These are phyloP conservation scores for Ramaria sp. DNA, from an alignment of 768 basidiomycete species.

Conservation along the genomic window DNA sequence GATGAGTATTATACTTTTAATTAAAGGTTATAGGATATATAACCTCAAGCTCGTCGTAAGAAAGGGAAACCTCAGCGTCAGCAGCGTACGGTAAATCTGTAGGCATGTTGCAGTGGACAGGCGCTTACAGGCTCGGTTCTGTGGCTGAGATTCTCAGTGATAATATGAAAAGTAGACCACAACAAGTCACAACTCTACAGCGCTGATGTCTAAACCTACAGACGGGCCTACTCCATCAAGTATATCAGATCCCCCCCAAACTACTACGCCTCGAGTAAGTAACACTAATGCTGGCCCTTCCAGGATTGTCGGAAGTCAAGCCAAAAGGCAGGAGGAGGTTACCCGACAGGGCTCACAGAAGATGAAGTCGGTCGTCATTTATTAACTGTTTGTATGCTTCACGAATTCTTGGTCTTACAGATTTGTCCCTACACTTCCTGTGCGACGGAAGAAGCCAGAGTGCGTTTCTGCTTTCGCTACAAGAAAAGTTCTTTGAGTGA, in stretches of 20 bases:
- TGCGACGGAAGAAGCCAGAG: constrained; percentile 66
- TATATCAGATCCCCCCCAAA: not conserved
- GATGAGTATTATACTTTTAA: not conserved
- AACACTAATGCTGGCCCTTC: constrained; percentile 12
- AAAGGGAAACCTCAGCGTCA: constrained; percentile 81
- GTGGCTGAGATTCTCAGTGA: no score
- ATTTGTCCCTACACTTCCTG: constrained; percentile 67
- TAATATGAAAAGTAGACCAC: no score
- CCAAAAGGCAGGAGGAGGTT: constrained; percentile 57
- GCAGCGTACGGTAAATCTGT: constrained; percentile 93
- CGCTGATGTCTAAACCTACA: not conserved
- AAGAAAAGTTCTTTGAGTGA: constrained; percentile 5
- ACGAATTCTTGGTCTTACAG: not conserved
- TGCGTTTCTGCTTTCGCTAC: constrained; percentile 28
- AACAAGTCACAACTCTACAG: no score
- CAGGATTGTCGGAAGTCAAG: constrained; percentile 69
- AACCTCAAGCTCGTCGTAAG: constrained; percentile 87
- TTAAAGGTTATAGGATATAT: constrained; percentile 6
- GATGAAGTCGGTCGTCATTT: constrained; percentile 32
- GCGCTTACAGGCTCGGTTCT: not conserved
- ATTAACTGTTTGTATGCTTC: not conserved
- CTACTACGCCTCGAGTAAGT: not conserved
- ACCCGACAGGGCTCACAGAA: constrained; percentile 67
- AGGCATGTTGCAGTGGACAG: constrained; percentile 20
- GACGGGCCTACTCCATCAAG: not conserved